Evolutionary conservation across 169 alveolate species (phyloP), one percentile per base, ranked within the genome.

Genomic region (Neospora caninum): DNA sequence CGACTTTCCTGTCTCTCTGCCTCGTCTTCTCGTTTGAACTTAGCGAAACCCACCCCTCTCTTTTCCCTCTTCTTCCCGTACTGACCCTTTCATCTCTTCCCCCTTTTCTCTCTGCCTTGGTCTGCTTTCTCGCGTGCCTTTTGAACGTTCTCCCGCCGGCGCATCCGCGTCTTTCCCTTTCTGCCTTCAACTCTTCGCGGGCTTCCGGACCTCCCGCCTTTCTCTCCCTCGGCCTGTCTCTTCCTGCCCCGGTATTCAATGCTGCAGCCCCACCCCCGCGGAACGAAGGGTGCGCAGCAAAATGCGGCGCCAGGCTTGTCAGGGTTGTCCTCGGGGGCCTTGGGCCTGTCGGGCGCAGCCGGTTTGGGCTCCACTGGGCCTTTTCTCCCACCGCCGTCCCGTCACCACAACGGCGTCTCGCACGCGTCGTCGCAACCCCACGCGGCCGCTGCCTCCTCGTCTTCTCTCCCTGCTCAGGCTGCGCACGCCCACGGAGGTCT

Each of bases 211-310:
- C 82, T 34, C 22, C 82, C n/a, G n/a, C 18, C 82, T 18, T 69
- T 20, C 82, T 6, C 82, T 18, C 22, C 82, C 22, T 18, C 82
- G n/a, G 4, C 82, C 16, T 69, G 42, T 34, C 42, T 78, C 86
- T 38, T 9, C 42, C 31, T 64, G 73, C 9, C 42, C 39, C 31
- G 49, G 4, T 16, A 43, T 38, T 20, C 86, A 78, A 78, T 78
- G 86, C 86, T 78, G 86, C 86, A 78, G 86, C 86, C 86, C 45
- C 86, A 78, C 45, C 86, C 86, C 86, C 39, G 49, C 43, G 31
- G 86, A 9, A 78, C 86, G 49, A 78, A n/a, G 27, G 49, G 18
- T 7, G 39, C 34, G 34, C 83, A 13, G 49, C 86, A 78, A n/a
- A 78, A 78, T 78, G 86, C 45, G 22, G 42, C 86, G 49, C 43